These are phyloP conservation scores for Neurospora tetrasperma DNA, from an alignment of 495 filamentous ascomycete genomes.

Conservation along the genomic window DNA sequence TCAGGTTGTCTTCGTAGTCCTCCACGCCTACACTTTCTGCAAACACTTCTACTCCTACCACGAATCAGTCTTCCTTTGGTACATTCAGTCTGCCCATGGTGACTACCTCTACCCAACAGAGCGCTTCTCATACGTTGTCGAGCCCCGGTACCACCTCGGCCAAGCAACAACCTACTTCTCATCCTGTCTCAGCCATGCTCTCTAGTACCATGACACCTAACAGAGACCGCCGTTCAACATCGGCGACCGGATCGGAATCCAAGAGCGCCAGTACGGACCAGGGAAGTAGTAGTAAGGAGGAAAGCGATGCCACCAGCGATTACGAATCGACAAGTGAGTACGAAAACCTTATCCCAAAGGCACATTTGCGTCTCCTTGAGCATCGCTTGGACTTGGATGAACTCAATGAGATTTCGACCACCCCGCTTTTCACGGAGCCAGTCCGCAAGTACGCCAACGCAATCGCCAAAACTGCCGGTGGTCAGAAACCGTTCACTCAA, in stretches of 20 bases:
- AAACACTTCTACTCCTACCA: not conserved
- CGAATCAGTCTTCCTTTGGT: not conserved
- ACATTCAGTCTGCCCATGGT: not conserved
- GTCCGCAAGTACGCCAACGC: slow-evolving; percentile 21
- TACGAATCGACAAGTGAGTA: not conserved
- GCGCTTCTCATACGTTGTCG: not conserved
- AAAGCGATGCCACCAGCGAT: not conserved
- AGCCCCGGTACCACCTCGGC: not conserved
- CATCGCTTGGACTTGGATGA: slow-evolving; percentile 14
- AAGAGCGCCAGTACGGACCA: not conserved
- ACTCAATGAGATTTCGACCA: slow-evolving; percentile 23
- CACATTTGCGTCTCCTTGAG: slow-evolving; percentile 14
- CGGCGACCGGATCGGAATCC: not conserved
- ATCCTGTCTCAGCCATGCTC: not conserved
- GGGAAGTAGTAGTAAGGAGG: not conserved
- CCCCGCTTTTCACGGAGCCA: slow-evolving; percentile 30
- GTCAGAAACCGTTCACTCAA: slow-evolving; percentile 22
- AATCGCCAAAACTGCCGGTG: not conserved
- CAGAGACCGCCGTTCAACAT: not conserved
- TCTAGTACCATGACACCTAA: not conserved
- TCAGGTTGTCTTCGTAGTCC: not conserved
- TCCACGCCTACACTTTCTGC: not conserved
- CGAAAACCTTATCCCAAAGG: not conserved
- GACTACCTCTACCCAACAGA: not conserved
- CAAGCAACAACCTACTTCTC: not conserved